Conservation (phyloP, 2,329 filamentous ascomycete genomes). For the Claviceps digitariae region DNA sequence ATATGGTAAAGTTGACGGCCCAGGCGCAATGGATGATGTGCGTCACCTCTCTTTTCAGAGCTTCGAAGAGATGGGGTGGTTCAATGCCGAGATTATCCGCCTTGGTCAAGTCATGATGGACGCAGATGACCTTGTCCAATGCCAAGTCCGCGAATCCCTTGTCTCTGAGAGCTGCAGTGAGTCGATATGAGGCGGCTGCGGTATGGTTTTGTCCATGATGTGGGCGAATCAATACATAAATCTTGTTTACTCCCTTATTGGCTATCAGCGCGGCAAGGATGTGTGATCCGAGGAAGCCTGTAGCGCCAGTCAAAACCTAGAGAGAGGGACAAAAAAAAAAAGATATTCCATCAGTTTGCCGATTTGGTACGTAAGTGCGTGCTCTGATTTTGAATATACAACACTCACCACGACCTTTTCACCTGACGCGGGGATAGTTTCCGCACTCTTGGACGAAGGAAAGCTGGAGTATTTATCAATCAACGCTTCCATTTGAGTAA, state of each 20-base stretch:
- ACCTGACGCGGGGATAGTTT: neutral
- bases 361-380: neutral
- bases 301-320: conserved; percentile 41
- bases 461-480: neutral
- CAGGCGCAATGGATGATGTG: conserved; percentile 37
- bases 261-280: conserved; percentile 44
- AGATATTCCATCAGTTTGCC: neutral
- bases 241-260: conserved; percentile 36
- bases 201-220: neutral
- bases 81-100: conserved; percentile 7
- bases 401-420: neutral
- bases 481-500: neutral
- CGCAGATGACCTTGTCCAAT: conserved; percentile 11
- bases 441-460: no score
- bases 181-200: neutral
- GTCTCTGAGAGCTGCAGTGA: neutral
- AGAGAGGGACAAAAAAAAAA: neutral
- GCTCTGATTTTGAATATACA: neutral
- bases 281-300: conserved; percentile 51
- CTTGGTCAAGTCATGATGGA: conserved; percentile 9
- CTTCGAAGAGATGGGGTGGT: conserved; percentile 10
- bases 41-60: conserved; percentile 20
- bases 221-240: conserved; percentile 41
- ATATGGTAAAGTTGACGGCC: conserved; percentile 44
- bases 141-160: conserved; percentile 21